Conservation (phyloP, 495 filamentous ascomycete species). For the Aspergillus egyptiacus region DNA sequence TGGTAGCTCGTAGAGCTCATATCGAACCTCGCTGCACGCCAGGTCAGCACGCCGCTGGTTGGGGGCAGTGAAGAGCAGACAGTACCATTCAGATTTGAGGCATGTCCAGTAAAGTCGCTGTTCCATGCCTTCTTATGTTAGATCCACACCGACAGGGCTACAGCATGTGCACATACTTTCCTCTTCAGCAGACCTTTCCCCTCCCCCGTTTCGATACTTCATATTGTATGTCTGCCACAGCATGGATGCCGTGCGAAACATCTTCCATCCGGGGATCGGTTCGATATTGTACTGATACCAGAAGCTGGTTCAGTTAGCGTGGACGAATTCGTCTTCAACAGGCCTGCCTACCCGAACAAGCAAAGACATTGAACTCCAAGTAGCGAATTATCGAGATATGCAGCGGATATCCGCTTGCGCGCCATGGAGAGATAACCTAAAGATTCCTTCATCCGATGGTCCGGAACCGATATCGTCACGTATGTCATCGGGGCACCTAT, state of each 20-base stretch:
- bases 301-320: constrained; percentile 18
- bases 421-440: constrained; percentile 31
- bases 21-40: constrained; percentile 28
- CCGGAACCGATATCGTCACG: constrained; percentile 19
- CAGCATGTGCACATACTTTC: constrained; percentile 16
- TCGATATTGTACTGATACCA: constrained; percentile 40
- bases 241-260: constrained; percentile 36
- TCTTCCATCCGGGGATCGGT: constrained; percentile 33
- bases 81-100: constrained; percentile 34
- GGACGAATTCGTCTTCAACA: neutral
- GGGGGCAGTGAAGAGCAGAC: neutral
- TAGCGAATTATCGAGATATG: constrained; percentile 28
- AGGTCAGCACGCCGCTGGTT: neutral
- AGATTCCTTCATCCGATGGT: constrained; percentile 24
- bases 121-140: constrained; percentile 22
- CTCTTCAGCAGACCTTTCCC: constrained; percentile 29
- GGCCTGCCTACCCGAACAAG: constrained; percentile 26
- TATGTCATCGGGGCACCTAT: constrained; percentile 19
- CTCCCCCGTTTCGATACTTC: constrained; percentile 21
- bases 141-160: neutral
- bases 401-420: constrained; percentile 28
- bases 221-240: constrained; percentile 35
- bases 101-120: constrained; percentile 39
- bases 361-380: constrained; percentile 35
- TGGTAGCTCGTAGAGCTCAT: constrained; percentile 27